phyloP scores from a whole-genome alignment of 75 land plant species.

The Picea sitchensis region DNA sequence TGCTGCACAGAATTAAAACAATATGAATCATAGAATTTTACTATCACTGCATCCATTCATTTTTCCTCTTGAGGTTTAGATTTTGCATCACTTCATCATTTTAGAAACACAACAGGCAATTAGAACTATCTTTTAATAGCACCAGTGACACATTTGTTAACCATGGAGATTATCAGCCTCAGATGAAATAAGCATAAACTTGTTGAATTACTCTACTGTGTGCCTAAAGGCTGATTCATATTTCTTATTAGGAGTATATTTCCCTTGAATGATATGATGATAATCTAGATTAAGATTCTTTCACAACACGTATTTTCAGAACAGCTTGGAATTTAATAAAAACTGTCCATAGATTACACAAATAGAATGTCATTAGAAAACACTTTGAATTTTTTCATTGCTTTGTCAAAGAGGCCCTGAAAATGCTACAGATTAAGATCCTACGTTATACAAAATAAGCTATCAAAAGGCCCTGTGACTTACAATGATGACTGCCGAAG shows the following conservation, averaged over 20 bases:
- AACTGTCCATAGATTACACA: neutral
- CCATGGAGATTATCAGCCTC: neutral
- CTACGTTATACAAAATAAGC: neutral
- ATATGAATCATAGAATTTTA: neutral
- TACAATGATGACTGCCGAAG: constrained; percentile 30
- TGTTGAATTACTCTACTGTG: neutral
- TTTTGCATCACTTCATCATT: neutral
- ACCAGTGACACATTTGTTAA: neutral
- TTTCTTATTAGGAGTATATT: neutral
- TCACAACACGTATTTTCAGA: neutral
- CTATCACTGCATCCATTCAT: neutral
- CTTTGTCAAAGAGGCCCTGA: neutral
- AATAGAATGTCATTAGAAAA: neutral
- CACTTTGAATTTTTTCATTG: neutral
- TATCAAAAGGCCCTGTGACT: constrained; percentile 1
- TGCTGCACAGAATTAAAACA: constrained; percentile 2
- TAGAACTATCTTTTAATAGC: neutral
- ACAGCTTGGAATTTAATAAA: neutral
- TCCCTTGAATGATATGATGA: too few species aligned
- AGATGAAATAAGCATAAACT: neutral
- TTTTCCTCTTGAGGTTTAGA: neutral
- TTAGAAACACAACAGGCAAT: neutral
- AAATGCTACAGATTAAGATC: neutral
- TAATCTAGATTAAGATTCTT: neutral
- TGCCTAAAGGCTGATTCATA: neutral